Evolutionary conservation across 768 basidiomycete species (phyloP), one percentile per base, ranked within the genome.

Genomic region (Calocybe gangraenosa): DNA sequence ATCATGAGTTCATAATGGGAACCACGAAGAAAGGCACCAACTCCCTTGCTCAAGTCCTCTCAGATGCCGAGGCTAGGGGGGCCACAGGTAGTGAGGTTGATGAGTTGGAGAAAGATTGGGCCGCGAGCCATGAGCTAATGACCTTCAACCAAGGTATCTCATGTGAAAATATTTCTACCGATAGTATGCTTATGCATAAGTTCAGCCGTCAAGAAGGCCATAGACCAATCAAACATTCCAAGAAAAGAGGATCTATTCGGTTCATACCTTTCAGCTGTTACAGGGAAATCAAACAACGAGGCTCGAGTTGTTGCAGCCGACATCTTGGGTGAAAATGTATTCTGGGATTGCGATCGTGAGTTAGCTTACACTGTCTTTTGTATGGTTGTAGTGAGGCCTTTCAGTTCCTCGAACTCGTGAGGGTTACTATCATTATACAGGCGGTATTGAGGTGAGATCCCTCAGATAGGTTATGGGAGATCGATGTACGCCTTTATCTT

Each of bases 311-410:
- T 86, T 43, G 92, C 92, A n/a, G 70, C 71, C 35, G 84, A 88
- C 42, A 78, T 92, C 37, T 61, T 91, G 21, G 87, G 84, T 28
- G 65, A 72, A 48, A 71, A 71, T 42, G 74, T 94, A n/a, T 78
- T 71, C 58, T 95, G 93, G 92, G 83, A 92, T 58, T 93, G 91
- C 76, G 89, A 92, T 64, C 67, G 89, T 89, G 58, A 53, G 85
- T 69, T 4, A n/a, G n/a, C n/a, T n/a, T 28, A 21, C 19, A 28
- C 13, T 3, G 18, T 41, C 6, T 21, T 31, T 8, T 31, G n/a
- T n/a, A n/a, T n/a, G n/a, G n/a, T n/a, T n/a, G 10, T 41, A 42
- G n/a, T 18, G 15, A 34, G 15, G 30, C 3, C 22, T 19, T 14
- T 23, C 50, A 91, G 89, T 84, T 37, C 90, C 92, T 5, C 79